Base-by-base conservation (phyloP, 768 basidiomycete species). In the Phaeotremella skinneri region DNA sequence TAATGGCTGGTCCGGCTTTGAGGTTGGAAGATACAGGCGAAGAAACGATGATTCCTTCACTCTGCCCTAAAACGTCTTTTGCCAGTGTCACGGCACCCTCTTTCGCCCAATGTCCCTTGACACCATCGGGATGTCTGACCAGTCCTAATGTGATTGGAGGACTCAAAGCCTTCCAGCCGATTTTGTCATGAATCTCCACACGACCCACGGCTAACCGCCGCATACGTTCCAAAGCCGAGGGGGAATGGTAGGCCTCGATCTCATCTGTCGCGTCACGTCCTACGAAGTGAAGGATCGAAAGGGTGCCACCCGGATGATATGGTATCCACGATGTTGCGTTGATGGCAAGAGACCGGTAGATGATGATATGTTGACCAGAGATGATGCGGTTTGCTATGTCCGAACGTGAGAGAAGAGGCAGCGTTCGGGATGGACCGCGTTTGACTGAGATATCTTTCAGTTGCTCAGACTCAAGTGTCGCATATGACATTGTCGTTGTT, bases 231-330 rank as follows among this genome's bases (percentile, higher is more conserved):
- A 79, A 49, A 82, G 70, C 84, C 47, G 82, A 76, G 34, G 84
- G 81, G 5, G 81, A 80, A 74, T 99, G 96, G 79, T 89, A 97
- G 21, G 91, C 94, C 62, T 90, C 84, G 31, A 98, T 89, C 76
- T 99, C 96, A 79, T 94, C 89, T 0, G 90, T 84, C 0, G 94
- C 93, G 73, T 99, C 93, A 55, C 94, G 83, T 2, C 94, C 96
- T 41, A 97, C 85, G 69, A 92, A 97, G 78, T 99, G 96, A 25
- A 94, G 85, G 57, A 99, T 84, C 14, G 91, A 83, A 49, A 97
- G 86, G 3, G 83, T 76, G 37, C 94, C 92, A 42, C 96, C 96
- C 0, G 96, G 96, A 73, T 98, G 94, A 3, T 83, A 80, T 3
- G 82, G 78, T n/a, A 92, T 84, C 92, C 92, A 97, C 14, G 64